Conservation (phyloP, 441 rosid genomes). For the Croton setiger region DNA sequence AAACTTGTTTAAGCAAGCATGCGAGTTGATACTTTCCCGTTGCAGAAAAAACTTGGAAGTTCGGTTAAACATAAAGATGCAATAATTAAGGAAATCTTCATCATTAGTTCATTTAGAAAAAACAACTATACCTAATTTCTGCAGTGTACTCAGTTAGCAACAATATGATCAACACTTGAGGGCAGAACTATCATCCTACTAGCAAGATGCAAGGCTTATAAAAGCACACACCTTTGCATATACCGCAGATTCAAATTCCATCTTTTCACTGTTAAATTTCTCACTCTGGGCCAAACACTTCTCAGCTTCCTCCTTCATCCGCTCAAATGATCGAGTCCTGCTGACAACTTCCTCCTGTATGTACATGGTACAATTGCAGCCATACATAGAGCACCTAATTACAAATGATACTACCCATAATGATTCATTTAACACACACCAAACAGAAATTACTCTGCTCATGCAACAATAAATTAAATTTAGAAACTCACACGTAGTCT, state of each 20-base stretch:
- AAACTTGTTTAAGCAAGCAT: not conserved
- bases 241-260: slow-evolving; percentile 63
- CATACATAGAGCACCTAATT: not conserved
- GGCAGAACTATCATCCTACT: not conserved
- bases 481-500: slow-evolving; percentile 59
- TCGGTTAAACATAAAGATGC: not conserved
- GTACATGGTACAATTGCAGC: not conserved
- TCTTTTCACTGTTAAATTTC: slow-evolving; percentile 49
- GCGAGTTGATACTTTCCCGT: not conserved
- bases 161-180: not conserved
- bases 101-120: not conserved
- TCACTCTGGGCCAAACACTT: slow-evolving; percentile 73
- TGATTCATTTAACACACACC: slow-evolving; percentile 4
- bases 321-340: slow-evolving; percentile 57
- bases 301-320: slow-evolving; percentile 71
- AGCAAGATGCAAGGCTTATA: not conserved
- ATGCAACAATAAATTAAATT: not conserved
- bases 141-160: not conserved
- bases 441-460: not conserved
- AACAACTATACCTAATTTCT: not conserved
- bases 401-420: not conserved
- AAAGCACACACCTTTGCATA: slow-evolving; percentile 84
- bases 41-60: not conserved
- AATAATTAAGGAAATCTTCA: not conserved
- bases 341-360: slow-evolving; percentile 74